Percentiles rank a stretch among this genome's conserved stretches.
phyloP scores from a whole-genome alignment of 176 grass and related monocot species.

The Cenchrus americanus region DNA sequence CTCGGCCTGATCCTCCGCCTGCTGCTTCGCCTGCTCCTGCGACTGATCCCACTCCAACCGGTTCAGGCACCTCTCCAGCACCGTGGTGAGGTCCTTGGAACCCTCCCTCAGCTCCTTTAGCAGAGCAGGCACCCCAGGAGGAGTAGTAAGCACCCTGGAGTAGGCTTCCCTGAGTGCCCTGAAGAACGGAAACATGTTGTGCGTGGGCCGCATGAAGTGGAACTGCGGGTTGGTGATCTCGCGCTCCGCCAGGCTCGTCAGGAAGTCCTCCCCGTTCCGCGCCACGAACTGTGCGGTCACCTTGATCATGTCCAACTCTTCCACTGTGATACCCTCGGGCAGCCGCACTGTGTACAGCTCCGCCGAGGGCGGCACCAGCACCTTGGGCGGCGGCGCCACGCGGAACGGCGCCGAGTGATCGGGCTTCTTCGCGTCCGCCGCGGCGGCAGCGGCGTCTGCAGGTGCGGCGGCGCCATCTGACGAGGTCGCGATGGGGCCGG shows the following conservation, averaged over 20 bases:
- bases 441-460: background rate
- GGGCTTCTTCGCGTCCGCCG: constrained; percentile 42
- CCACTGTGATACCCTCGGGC: constrained; percentile 81
- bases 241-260: constrained; percentile 57
- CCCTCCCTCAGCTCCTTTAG: constrained; percentile 62
- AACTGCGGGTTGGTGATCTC: constrained; percentile 73
- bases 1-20: constrained; percentile 92
- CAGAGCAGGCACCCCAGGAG: constrained; percentile 2
- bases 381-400: constrained; percentile 58
- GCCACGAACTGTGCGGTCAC: constrained; percentile 79
- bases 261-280: constrained; percentile 77
- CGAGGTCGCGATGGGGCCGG: background rate
- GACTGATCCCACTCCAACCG: constrained; percentile 88
- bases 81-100: constrained; percentile 54
- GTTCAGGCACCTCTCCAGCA: constrained; percentile 86
- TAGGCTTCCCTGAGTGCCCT: constrained; percentile 68
- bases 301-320: constrained; percentile 93
- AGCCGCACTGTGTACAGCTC: constrained; percentile 79
- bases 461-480: background rate
- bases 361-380: constrained; percentile 69
- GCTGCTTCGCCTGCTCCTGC: constrained; percentile 86
- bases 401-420: constrained; percentile 72
- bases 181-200: constrained; percentile 96
- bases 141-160: constrained; percentile 66
- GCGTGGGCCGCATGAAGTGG: constrained; percentile 84